Conservation (phyloP, 169 alveolate genomes). For the Plasmodium berghei region DNA sequence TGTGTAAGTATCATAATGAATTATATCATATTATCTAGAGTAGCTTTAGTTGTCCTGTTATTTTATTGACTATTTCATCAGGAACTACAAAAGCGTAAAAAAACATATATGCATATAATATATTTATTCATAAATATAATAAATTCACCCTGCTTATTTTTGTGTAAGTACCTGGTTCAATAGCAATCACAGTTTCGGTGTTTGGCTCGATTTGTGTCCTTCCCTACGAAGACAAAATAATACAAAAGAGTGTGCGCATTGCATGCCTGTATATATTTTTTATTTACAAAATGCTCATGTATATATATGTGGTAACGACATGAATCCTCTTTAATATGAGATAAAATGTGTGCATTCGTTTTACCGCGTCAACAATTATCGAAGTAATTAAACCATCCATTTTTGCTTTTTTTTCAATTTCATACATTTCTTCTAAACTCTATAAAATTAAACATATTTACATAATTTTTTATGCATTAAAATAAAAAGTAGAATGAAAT, state of each 20-base stretch:
- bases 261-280: too few species aligned
- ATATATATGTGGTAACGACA: too few species aligned
- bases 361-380: constrained; percentile 88
- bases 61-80: constrained; percentile 80
- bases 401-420: constrained; percentile 84
- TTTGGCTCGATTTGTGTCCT: constrained; percentile 93
- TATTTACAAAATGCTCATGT: too few species aligned
- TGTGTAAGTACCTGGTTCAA: constrained; percentile 92
- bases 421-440: constrained; percentile 85
- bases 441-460: constrained; percentile 24
- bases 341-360: too few species aligned
- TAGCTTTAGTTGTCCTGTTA: constrained; percentile 86
- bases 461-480: background rate
- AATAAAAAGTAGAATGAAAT: background rate
- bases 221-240: constrained; percentile 81
- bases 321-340: too few species aligned
- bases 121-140: background rate
- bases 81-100: constrained; percentile 77
- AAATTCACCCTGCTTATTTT: background rate
- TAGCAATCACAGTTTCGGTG: constrained; percentile 93
- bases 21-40: constrained; percentile 42
- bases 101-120: constrained; percentile 23
- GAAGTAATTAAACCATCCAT: constrained; percentile 82
- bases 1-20: too few species aligned
- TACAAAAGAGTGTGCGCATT: background rate